Evolutionary conservation across 495 filamentous ascomycete genomes (phyloP).

Genomic region (Chaetomium tenue): DNA sequence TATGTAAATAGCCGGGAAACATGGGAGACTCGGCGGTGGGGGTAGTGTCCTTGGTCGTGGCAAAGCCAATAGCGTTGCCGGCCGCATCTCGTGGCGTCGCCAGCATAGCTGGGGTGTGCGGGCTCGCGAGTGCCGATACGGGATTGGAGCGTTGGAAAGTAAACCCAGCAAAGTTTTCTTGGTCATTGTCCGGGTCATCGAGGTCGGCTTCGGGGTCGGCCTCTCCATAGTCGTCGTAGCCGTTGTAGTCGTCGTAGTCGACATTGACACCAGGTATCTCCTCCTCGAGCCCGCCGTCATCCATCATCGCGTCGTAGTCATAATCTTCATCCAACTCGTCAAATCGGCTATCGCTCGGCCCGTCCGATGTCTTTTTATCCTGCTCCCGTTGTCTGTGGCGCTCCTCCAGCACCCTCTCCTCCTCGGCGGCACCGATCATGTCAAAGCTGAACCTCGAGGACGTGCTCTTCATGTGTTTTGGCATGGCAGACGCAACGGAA

Average conservation of each 20-base stretch:
- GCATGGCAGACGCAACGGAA: slow-evolving; percentile 52
- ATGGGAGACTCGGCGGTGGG: slow-evolving; percentile 24
- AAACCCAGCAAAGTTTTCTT: slow-evolving; percentile 55
- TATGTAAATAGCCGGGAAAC: slow-evolving; percentile 2
- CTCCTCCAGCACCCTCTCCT: slow-evolving; percentile 84
- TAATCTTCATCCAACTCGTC: slow-evolving; percentile 69
- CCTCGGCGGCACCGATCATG: slow-evolving; percentile 75
- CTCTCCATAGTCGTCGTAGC: slow-evolving; percentile 23
- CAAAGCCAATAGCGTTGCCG: slow-evolving; percentile 51
- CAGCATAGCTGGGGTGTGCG: slow-evolving; percentile 45
- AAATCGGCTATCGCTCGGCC: slow-evolving; percentile 44
- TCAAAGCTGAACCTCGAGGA: slow-evolving; percentile 92
- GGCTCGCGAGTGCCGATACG: slow-evolving; percentile 48
- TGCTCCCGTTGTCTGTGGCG: slow-evolving; percentile 72
- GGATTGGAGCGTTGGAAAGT: slow-evolving; percentile 52
- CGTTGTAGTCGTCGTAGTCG: slow-evolving; percentile 50
- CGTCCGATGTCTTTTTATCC: slow-evolving; percentile 47
- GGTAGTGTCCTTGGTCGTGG: slow-evolving; percentile 46
- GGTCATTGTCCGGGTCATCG: slow-evolving; percentile 47
- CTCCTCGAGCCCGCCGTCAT: slow-evolving; percentile 72
- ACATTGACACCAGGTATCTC: slow-evolving; percentile 72
- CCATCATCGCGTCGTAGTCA: slow-evolving; percentile 68
- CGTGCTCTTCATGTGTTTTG: slow-evolving; percentile 79
- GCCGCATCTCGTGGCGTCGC: slow-evolving; percentile 55
- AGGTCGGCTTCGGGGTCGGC: slow-evolving; percentile 29